A percentile compares a stretch with the other conserved stretches of the same genome.
These are phyloP conservation scores for Erysimum cheiri DNA, from an alignment of 441 rosid genomes.

Conservation along the genomic window DNA sequence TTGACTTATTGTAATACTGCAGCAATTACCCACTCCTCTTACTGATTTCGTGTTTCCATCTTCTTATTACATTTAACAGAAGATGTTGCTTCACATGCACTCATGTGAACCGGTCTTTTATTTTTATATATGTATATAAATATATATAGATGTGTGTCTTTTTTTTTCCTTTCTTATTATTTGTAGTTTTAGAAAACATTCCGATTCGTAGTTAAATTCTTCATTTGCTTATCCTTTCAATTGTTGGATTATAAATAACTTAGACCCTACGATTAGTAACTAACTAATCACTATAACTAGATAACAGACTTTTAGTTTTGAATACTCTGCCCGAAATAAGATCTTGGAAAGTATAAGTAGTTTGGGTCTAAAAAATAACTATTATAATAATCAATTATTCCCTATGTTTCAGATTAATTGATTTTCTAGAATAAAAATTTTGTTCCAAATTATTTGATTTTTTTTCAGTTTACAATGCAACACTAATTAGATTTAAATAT, in stretches of 20 bases:
- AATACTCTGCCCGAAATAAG: background rate
- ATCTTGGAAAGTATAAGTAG: background rate
- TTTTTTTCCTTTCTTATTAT: conserved; percentile 9
- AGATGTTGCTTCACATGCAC: conserved; percentile 40
- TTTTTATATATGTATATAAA: background rate
- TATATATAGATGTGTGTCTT: too few species aligned
- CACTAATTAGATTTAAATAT: too few species aligned
- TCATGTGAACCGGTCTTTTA: conserved; percentile 39
- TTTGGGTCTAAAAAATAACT: background rate
- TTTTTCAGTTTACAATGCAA: too few species aligned
- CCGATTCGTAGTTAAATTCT: conserved; percentile 29
- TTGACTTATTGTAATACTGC: conserved; percentile 31
- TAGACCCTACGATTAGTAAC: background rate
- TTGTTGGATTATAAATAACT: background rate
- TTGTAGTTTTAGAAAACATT: conserved; percentile 35
- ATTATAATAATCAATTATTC: background rate
- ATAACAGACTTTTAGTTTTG: background rate
- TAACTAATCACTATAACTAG: background rate
- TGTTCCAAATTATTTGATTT: too few species aligned
- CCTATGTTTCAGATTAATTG: too few species aligned
- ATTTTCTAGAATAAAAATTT: too few species aligned
- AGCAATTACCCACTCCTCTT: conserved; percentile 42
- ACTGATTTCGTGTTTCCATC: conserved; percentile 34
- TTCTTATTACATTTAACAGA: conserved; percentile 18
- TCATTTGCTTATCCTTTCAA: conserved; percentile 23